Evolutionary conservation across 176 grass and related monocot species (phyloP), one percentile per base, ranked within the genome.

Genomic region (Thinopyrum elongatum): DNA sequence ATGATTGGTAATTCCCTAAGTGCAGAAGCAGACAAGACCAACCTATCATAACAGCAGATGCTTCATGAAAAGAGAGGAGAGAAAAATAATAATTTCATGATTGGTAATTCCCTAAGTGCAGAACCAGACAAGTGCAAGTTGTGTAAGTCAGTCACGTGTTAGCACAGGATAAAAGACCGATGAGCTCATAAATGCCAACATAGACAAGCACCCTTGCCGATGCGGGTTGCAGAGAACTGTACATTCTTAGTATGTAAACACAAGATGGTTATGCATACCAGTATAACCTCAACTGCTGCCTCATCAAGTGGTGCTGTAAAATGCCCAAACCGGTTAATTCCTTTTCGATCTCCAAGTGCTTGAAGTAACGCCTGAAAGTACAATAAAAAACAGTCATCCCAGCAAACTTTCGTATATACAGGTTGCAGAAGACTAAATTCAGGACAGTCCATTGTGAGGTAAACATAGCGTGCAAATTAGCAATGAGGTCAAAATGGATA

Each of bases 191-290:
- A 69, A 87, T 82, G 79, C 14, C 70, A 64, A 42, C 39, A 71
- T 44, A 76, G 12, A 77, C 25, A 70, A 27, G 68, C 30, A 63
- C 19, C 80, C 36, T 4, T 9, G 5, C 25, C 21, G 23, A 72
- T 72, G 69, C 10, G 21, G 39, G 70, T 73, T 82, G 49, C 27
- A 72, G 70, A 63, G 80, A 82, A 78, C 8, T 65, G 21, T 8
- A 51, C 11, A 71, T 55, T 55, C 22, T 63, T 22, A 60, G 44
- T 65, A 73, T 73, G 36, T 65, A 90, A 83, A 55, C 95, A n/a
- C n/a, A n/a, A n/a, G n/a, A n/a, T n/a, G n/a, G n/a, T n/a, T n/a
- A n/a, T n/a, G n/a, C n/a, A n/a, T n/a, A n/a, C n/a, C n/a, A n/a
- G n/a, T n/a, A n/a, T n/a, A n/a, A n/a, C n/a, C n/a, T n/a, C n/a